Conservation (phyloP, 345 rosid species). For the Hibiscus mutabilis region DNA sequence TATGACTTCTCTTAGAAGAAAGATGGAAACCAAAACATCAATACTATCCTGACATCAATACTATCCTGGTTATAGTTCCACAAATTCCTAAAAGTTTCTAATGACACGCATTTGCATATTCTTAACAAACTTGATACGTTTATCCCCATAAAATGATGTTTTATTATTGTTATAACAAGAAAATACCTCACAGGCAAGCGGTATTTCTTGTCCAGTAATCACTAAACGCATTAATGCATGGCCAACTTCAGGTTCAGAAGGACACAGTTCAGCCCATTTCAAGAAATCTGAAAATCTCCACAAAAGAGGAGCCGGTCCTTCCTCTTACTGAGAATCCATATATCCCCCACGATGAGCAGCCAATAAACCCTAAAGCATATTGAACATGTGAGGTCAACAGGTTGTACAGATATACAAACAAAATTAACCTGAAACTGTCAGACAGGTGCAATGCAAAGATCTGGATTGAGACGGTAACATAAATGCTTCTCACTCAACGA, state of each 20-base stretch:
- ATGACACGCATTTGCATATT: background rate
- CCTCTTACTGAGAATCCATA: conserved; percentile 91
- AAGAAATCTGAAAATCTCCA: conserved; percentile 98
- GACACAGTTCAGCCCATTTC: conserved; percentile 97
- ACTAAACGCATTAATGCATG: conserved; percentile 99
- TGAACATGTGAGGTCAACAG: background rate
- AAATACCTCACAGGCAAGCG: conserved; percentile 94
- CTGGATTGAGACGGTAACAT: background rate
- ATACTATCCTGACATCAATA: background rate
- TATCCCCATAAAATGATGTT: background rate
- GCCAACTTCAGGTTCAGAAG: conserved; percentile 95
- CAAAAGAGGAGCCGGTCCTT: conserved; percentile 93
- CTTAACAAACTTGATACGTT: background rate
- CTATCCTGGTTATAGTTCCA: background rate
- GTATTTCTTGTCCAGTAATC: conserved; percentile 95
- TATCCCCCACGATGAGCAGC: conserved; percentile 99
- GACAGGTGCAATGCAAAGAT: background rate
- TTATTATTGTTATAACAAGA: background rate
- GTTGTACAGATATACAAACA: background rate
- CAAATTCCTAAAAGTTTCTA: background rate
- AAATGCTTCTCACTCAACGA: background rate
- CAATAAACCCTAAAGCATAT: conserved; percentile 62
- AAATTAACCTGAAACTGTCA: background rate
- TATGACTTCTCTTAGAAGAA: background rate
- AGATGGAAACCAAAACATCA: background rate